A percentile compares a stretch with the other conserved stretches of the same genome.
Conservation (phyloP, 192 early-diverging fungal genomes). For the Hyaloraphidium curvatum region DNA sequence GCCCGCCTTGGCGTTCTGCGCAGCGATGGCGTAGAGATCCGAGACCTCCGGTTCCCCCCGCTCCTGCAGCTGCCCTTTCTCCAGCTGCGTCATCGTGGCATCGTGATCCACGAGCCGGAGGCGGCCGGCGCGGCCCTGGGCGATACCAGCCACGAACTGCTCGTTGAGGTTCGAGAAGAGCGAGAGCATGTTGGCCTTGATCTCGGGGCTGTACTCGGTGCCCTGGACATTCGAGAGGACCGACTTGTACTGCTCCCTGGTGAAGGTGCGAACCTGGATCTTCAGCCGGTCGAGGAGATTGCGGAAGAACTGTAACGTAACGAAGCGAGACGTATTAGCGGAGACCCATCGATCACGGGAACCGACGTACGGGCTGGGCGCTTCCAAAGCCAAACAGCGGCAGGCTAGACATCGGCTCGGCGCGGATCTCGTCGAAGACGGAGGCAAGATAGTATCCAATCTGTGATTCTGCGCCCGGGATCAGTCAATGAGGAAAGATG, state of each 20-base stretch:
- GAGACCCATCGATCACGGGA: not conserved
- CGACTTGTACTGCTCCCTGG: constrained; percentile 41
- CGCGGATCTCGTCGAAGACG: constrained; percentile 35
- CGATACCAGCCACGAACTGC: constrained; percentile 31
- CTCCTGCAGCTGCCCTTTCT: not conserved
- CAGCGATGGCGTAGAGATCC: too few species aligned
- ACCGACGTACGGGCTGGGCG: constrained; percentile 9
- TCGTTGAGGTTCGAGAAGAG: constrained; percentile 32
- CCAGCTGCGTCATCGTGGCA: not conserved
- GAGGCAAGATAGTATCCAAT: constrained; percentile 42
- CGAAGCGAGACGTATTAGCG: not conserved
- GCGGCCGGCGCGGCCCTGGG: constrained; percentile 11
- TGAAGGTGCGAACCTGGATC: constrained; percentile 25
- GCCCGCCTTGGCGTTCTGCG: not conserved
- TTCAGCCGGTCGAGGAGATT: constrained; percentile 35
- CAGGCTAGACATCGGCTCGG: constrained; percentile 36
- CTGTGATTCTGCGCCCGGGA: constrained; percentile 25
- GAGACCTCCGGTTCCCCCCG: constrained; percentile 2
- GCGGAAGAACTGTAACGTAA: constrained; percentile 26
- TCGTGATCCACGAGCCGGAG: constrained; percentile 2
- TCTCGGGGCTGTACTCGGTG: constrained; percentile 23
- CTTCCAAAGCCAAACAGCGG: constrained; percentile 36
- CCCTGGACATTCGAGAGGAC: constrained; percentile 27
- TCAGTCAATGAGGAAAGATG: not conserved
- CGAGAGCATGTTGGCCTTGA: constrained; percentile 31